phyloP scores from a whole-genome alignment of 352 stramenopile genomes.

The Phytopythium delawarense region DNA sequence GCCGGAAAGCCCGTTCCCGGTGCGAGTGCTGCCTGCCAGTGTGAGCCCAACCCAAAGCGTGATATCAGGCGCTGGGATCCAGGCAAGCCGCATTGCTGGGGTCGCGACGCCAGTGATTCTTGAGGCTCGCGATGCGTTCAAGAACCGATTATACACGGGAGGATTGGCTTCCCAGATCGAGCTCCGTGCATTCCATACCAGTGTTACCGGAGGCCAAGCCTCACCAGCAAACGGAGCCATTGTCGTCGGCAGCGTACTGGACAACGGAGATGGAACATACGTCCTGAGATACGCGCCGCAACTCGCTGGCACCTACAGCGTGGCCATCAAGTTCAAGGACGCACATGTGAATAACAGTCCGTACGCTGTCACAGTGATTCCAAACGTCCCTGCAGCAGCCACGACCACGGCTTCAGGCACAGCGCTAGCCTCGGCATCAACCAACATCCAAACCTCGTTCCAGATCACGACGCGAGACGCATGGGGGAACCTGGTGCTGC shows the following conservation, averaged over 20 bases:
- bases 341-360: constrained; percentile 55
- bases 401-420: constrained; percentile 38
- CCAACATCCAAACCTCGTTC: constrained; percentile 59
- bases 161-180: constrained; percentile 15
- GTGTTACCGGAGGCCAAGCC: background rate
- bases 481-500: constrained; percentile 43
- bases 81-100: constrained; percentile 39
- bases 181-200: constrained; percentile 37
- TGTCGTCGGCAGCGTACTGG: constrained; percentile 24
- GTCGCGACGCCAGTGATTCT: constrained; percentile 33
- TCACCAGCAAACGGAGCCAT: constrained; percentile 11
- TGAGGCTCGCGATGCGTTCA: constrained; percentile 47
- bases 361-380: constrained; percentile 48
- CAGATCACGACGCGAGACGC: constrained; percentile 50
- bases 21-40: constrained; percentile 34
- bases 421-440: constrained; percentile 33
- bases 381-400: constrained; percentile 31
- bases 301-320: constrained; percentile 34
- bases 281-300: constrained; percentile 39
- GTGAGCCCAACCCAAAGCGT: constrained; percentile 39
- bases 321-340: constrained; percentile 39
- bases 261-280: constrained; percentile 54
- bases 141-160: constrained; percentile 50
- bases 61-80: constrained; percentile 42
- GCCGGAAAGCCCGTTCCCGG: constrained; percentile 32